Base-by-base conservation (phyloP, 495 filamentous ascomycete genomes). In the Penicillium cosmopolitanum region DNA sequence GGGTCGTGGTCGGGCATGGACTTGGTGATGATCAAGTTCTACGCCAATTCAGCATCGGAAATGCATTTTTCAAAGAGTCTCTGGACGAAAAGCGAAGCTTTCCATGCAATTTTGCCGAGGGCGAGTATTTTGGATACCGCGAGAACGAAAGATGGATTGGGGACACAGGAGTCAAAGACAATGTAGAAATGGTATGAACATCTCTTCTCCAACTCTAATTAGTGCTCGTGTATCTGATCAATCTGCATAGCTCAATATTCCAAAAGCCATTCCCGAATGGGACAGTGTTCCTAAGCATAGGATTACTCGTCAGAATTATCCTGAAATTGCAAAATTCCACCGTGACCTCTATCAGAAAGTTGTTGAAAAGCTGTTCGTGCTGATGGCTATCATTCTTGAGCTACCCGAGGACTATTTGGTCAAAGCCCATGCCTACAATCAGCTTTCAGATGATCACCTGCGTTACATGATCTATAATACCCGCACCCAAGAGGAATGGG, bases 391-490 rank as follows among this genome's bases (percentile, higher is more conserved):
- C 57, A 75, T 84, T 21, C 73, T 86, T 7, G 80, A 85, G 62
- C 57, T 86, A 6, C 82, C 82, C 6, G 82, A 84, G 55, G 75
- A 82, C 36, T 80, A 74, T 57, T 71, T 86, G 11, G 66, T 75
- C 1, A 62, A 78, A 7, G 71, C 71, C 4, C 82, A 86, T 62
- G 68, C 67, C 8, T 85, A 84, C 55, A 75, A 80, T 25, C 73
- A 70, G 21, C 58, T 73, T 34, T 76, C 72, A 13, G 73, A 80
- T 31, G 77, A 79, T 57, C 78, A 84, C 60, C 64, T 86, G 10
- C 76, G 83, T 12, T 84, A 85, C 63, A 84, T 85, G 82, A 79
- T 80, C 54, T 85, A 84, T 64, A 70, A 77, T 55, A 69, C 74
- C 0, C 78, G 82, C 8, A 73, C 74, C 0, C 66, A 72, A 2